Evolutionary conservation across 768 basidiomycete species (phyloP).

Genomic region (Leccinum rimulosum): DNA sequence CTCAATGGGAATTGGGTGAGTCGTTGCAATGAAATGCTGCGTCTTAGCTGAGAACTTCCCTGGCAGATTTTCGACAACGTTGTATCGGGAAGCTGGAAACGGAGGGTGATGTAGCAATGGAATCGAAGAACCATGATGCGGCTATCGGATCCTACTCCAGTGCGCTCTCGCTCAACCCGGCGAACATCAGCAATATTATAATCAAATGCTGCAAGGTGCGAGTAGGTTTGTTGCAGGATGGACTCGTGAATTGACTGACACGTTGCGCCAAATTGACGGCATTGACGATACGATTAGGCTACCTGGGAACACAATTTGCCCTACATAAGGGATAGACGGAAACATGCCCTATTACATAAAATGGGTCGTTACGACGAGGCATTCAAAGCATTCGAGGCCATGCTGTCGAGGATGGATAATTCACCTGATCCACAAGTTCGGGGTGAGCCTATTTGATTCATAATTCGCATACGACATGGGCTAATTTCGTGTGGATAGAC

Average conservation of each 20-base stretch:
- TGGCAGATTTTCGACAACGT: background rate
- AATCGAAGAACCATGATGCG: background rate
- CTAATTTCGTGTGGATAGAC: background rate
- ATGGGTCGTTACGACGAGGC: background rate
- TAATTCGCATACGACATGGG: background rate
- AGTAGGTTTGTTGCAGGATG: background rate
- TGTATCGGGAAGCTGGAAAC: background rate
- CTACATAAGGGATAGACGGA: background rate
- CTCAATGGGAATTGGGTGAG: background rate
- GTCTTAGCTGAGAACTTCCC: background rate
- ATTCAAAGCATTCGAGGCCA: background rate
- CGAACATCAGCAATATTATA: background rate
- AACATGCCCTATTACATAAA: background rate
- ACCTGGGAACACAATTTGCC: too few species aligned
- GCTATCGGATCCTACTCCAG: background rate
- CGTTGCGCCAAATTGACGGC: too few species aligned
- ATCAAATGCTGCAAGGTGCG: background rate
- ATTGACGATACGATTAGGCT: too few species aligned
- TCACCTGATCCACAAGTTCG: background rate
- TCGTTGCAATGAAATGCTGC: background rate
- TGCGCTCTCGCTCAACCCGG: background rate
- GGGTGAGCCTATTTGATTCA: background rate
- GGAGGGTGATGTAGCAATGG: background rate
- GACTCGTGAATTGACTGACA: too few species aligned
- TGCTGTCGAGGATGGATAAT: background rate